phyloP scores from a whole-genome alignment of 2,329 filamentous ascomycete genomes.

The Apiospora malaysiana region DNA sequence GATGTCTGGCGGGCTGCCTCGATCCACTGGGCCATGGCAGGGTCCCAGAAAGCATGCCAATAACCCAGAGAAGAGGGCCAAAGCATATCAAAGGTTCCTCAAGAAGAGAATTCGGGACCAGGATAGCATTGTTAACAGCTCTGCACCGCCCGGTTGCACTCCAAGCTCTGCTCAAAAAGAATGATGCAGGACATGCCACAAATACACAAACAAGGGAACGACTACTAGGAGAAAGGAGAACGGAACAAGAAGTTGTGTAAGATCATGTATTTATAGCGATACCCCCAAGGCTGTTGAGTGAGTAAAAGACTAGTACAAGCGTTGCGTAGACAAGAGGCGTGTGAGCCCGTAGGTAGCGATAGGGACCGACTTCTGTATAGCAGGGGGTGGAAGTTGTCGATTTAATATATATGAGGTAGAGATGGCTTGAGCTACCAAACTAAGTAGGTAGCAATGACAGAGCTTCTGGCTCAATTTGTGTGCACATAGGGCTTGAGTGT shows the following conservation, averaged over 20 bases:
- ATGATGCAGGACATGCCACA: background rate
- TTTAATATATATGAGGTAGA: background rate
- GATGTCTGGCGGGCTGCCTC: slow-evolving; percentile 9
- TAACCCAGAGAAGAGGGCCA: slow-evolving; percentile 25
- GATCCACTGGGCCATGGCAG: background rate
- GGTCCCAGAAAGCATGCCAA: slow-evolving; percentile 17
- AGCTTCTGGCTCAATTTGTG: background rate
- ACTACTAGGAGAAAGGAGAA: background rate
- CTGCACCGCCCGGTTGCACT: slow-evolving; percentile 17
- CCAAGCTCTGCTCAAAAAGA: slow-evolving; percentile 19
- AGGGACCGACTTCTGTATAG: background rate
- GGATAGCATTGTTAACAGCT: slow-evolving; percentile 27
- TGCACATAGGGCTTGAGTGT: background rate
- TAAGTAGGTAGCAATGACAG: background rate
- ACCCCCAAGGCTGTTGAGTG: background rate
- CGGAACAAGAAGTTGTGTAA: background rate
- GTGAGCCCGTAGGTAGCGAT: background rate
- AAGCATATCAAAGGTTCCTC: slow-evolving; percentile 26
- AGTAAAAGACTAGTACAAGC: background rate
- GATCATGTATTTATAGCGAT: slow-evolving; percentile 4
- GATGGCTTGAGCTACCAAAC: background rate
- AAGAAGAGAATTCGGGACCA: slow-evolving; percentile 22
- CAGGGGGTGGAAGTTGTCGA: background rate
- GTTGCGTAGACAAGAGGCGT: background rate
- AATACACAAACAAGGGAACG: background rate